Percentiles rank a stretch among this genome's conserved stretches.
Evolutionary conservation across 2,329 filamentous ascomycete species (phyloP).

Genomic region (Arthrinium puccinioides): DNA sequence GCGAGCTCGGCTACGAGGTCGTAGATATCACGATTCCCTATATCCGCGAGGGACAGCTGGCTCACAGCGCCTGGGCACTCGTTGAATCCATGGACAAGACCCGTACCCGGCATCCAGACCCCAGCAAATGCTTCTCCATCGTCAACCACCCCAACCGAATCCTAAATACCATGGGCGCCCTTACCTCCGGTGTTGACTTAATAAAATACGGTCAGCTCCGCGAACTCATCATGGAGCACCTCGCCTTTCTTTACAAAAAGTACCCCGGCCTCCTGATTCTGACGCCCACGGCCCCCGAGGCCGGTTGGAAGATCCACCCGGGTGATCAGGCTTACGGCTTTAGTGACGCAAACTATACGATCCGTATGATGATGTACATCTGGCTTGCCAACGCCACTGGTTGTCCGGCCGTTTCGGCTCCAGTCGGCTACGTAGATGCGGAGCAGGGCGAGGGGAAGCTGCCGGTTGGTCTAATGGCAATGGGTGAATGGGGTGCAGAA

Average conservation of each 20-base stretch:
- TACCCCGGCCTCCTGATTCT: slow-evolving; percentile 73
- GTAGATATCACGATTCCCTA: slow-evolving; percentile 60
- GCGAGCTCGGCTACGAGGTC: slow-evolving; percentile 37
- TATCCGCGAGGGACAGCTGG: slow-evolving; percentile 63
- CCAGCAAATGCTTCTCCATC: slow-evolving; percentile 41
- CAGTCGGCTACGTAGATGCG: slow-evolving; percentile 63
- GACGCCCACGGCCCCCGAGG: slow-evolving; percentile 68
- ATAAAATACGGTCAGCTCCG: slow-evolving; percentile 68
- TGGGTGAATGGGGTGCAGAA: slow-evolving; percentile 61
- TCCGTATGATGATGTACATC: slow-evolving; percentile 73
- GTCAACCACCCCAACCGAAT: slow-evolving; percentile 64
- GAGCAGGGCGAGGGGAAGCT: slow-evolving; percentile 50
- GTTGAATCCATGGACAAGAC: slow-evolving; percentile 54
- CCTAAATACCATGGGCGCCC: slow-evolving; percentile 56
- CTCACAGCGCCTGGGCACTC: slow-evolving; percentile 73
- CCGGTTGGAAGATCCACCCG: slow-evolving; percentile 61
- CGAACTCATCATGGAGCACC: slow-evolving; percentile 50
- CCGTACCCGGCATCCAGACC: slow-evolving; percentile 33
- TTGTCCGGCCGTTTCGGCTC: slow-evolving; percentile 66
- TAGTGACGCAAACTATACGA: slow-evolving; percentile 62
- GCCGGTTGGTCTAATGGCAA: slow-evolving; percentile 55
- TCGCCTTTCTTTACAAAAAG: slow-evolving; percentile 43
- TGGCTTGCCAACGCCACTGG: slow-evolving; percentile 81
- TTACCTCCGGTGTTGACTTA: slow-evolving; percentile 62
- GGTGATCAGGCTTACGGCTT: slow-evolving; percentile 63